Conservation (phyloP, 2,329 filamentous ascomycete genomes). For the Xylariaceae sp. region DNA sequence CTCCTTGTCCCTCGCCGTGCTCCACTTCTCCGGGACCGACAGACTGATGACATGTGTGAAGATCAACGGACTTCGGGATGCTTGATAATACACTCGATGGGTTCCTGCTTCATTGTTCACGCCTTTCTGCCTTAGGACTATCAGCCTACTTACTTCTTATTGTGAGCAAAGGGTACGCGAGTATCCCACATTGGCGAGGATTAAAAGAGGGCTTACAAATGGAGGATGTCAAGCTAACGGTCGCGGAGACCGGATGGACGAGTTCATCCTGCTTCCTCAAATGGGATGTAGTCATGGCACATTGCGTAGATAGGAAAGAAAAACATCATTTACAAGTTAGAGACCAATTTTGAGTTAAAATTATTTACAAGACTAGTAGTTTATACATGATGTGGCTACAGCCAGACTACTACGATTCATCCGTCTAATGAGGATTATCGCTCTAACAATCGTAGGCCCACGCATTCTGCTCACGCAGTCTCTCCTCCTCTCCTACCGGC, state of each 20-base stretch:
- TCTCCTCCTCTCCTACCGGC: conserved; percentile 94
- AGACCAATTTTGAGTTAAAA: too few species aligned
- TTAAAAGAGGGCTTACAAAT: background rate
- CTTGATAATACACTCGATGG: background rate
- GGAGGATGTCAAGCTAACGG: background rate
- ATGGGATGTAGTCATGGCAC: too few species aligned
- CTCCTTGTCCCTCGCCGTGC: background rate
- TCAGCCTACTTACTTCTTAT: background rate
- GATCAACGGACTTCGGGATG: background rate
- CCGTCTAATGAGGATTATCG: too few species aligned
- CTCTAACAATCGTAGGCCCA: conserved; percentile 47
- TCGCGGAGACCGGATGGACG: background rate
- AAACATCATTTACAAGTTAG: too few species aligned
- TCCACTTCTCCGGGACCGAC: background rate
- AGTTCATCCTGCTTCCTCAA: too few species aligned
- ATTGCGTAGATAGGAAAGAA: too few species aligned
- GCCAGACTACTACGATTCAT: too few species aligned
- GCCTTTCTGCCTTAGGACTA: too few species aligned
- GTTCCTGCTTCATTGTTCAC: background rate
- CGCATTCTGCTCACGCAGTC: conserved; percentile 84
- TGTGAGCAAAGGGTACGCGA: background rate
- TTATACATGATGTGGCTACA: too few species aligned
- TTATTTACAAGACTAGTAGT: too few species aligned
- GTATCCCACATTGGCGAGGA: background rate
- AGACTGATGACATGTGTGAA: background rate